Evolutionary conservation across 2,329 filamentous ascomycete species (phyloP).

Genomic region (Aureobasidium musti): DNA sequence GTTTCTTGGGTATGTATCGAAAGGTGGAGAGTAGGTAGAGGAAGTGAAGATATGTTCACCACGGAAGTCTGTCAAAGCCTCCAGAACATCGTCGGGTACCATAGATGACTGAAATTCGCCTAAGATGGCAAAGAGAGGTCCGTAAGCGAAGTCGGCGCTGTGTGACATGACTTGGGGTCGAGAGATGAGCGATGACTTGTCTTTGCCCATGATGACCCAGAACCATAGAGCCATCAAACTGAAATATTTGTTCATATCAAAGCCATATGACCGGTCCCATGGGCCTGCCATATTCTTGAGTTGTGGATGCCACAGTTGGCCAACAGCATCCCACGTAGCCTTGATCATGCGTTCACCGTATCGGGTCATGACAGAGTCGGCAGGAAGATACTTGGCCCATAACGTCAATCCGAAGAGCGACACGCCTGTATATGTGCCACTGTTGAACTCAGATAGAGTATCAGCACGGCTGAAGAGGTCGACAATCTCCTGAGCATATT

Average conservation of each 20-base stretch:
- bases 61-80: constrained; percentile 51
- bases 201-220: constrained; percentile 59
- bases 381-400: constrained; percentile 61
- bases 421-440: constrained; percentile 64
- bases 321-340: constrained; percentile 56
- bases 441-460: constrained; percentile 65
- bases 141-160: constrained; percentile 60
- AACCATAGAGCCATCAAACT: constrained; percentile 61
- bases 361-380: constrained; percentile 56
- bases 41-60: constrained; percentile 57
- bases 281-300: constrained; percentile 64
- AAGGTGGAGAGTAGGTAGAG: constrained; percentile 60
- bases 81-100: constrained; percentile 46
- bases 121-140: constrained; percentile 59
- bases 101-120: constrained; percentile 54
- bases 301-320: constrained; percentile 59
- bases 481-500: constrained; percentile 58
- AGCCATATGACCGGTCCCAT: constrained; percentile 65
- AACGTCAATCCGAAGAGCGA: constrained; percentile 61
- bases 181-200: constrained; percentile 41
- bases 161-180: constrained; percentile 60
- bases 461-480: constrained; percentile 58
- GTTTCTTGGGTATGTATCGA: constrained; percentile 59
- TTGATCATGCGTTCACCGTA: constrained; percentile 56
- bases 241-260: constrained; percentile 64